These are phyloP conservation scores for Microbotryum violaceum DNA, from an alignment of 1,284 basidiomycete genomes.

Conservation along the genomic window DNA sequence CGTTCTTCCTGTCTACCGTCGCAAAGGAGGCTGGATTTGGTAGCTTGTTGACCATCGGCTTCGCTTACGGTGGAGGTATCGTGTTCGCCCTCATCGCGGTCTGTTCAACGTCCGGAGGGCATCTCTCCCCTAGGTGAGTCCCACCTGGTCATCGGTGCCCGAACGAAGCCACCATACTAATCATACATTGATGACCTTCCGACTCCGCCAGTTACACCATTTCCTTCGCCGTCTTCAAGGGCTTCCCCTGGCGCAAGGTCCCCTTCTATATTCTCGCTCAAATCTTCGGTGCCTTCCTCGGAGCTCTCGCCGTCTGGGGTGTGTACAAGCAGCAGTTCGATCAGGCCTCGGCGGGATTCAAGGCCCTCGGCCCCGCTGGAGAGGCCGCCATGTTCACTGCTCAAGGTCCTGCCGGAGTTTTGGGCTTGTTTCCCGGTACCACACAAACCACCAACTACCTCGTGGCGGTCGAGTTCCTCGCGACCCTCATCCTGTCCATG, in stretches of 20 bases:
- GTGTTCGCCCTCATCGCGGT: conserved; percentile 30
- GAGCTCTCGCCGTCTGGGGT: conserved; percentile 60
- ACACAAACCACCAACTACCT: conserved; percentile 6
- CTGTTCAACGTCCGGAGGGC: conserved; percentile 30
- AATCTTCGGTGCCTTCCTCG: conserved; percentile 59
- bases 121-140: conserved; percentile 24
- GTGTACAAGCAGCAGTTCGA: conserved; percentile 70
- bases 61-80: conserved; percentile 30
- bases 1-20: conserved; percentile 24
- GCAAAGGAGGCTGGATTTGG: conserved; percentile 24
- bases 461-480: conserved; percentile 20
- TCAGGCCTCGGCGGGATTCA: conserved; percentile 17
- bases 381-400: conserved; percentile 20
- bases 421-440: conserved; percentile 13
- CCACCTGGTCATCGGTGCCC: too few relatives aligned
- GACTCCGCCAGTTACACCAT: conserved; percentile 5
- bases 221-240: conserved; percentile 32
- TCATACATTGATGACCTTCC: too few relatives aligned
- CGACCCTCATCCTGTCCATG: conserved; percentile 28
- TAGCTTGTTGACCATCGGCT: conserved; percentile 16
- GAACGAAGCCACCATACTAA: too few relatives aligned
- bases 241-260: conserved; percentile 71
- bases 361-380: neutral
- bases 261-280: conserved; percentile 64
- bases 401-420: conserved; percentile 22